Evolutionary conservation across 352 stramenopile genomes (phyloP), one percentile per base, ranked within the genome.

Genomic region (Halophytophthora batemanensis): DNA sequence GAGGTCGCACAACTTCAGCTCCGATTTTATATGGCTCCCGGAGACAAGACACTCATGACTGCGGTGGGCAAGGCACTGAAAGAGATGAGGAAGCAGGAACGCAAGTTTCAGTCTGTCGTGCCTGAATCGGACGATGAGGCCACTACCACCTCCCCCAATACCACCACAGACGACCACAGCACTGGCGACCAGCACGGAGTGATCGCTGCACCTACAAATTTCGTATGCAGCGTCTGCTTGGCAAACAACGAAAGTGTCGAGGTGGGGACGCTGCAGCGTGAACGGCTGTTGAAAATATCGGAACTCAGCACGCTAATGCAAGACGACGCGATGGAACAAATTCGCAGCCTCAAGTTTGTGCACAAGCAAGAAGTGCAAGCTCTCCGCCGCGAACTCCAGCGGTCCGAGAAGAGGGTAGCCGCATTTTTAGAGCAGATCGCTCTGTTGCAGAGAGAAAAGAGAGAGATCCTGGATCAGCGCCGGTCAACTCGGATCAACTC

Each of bases 1-100:
- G 69, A 87, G 21, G 61, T 90, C 4, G 66, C 72, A 1, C 50
- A 74, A 50, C 62, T 87, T 10, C 66, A 86, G 45, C 54, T 90
- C 13, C 66, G 77, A 13, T 87, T 85, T 29, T 83, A 82, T 48
- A 57, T 70, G 12, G 45, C 49, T 11, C 61, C 59, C 0, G 59
- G 59, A 0, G 69, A 83, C 47, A 69, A 86, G 14, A n/a, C 43
- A 15, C 51, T 86, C 19, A 72, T 87, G 61, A 59, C 62, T 15
- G 70, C 74, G 0, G 44, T 90, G 10, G 79, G 74, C 1, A 65
- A 69, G 33, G 74, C 71, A 0, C 61, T 86, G 1, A 82, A 81
- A 21, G 54, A 68, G 13, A 73, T 86, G 61, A 74, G 73, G 17
- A 50, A 47, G 18, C 29, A 70, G 21, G 48, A 70, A 57, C 19